Conservation (phyloP, 2,329 filamentous ascomycete species). For the Calcarisporium arbuscula region DNA sequence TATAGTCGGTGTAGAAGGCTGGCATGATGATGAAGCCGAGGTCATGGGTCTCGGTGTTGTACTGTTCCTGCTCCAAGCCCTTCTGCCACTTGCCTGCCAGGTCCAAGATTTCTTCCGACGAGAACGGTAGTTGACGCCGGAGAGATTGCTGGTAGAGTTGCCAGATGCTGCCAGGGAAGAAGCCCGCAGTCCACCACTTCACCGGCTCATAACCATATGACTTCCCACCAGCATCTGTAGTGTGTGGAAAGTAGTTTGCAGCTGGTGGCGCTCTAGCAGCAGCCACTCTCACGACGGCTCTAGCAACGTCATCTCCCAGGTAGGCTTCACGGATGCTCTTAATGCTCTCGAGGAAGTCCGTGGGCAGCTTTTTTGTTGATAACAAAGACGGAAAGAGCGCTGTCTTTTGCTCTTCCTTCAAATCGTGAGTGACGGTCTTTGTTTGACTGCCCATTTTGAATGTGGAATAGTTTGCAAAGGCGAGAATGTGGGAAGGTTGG, state of each 20-base stretch:
- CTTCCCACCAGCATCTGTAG: background rate
- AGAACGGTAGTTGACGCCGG: background rate
- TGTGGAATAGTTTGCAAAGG: too few species aligned
- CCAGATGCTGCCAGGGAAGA: slow-evolving; percentile 11
- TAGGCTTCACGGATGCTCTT: slow-evolving; percentile 3
- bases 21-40: slow-evolving; percentile 12
- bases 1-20: slow-evolving; percentile 6
- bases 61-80: slow-evolving; percentile 8
- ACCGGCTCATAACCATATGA: slow-evolving; percentile 6
- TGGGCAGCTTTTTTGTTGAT: too few species aligned
- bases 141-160: slow-evolving; percentile 8
- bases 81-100: slow-evolving; percentile 9
- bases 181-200: slow-evolving; percentile 19
- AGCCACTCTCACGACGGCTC: slow-evolving; percentile 4
- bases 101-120: slow-evolving; percentile 7
- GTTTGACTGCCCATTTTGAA: too few species aligned
- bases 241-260: slow-evolving; percentile 3
- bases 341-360: too few species aligned
- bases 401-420: too few species aligned
- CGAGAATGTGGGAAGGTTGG: too few species aligned
- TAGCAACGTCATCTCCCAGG: slow-evolving; percentile 1
- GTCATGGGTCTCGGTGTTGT: slow-evolving; percentile 10
- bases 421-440: too few species aligned
- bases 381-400: too few species aligned
- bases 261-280: slow-evolving; percentile 2